phyloP scores from a whole-genome alignment of 805 yeast species.

The Candida piceae region DNA sequence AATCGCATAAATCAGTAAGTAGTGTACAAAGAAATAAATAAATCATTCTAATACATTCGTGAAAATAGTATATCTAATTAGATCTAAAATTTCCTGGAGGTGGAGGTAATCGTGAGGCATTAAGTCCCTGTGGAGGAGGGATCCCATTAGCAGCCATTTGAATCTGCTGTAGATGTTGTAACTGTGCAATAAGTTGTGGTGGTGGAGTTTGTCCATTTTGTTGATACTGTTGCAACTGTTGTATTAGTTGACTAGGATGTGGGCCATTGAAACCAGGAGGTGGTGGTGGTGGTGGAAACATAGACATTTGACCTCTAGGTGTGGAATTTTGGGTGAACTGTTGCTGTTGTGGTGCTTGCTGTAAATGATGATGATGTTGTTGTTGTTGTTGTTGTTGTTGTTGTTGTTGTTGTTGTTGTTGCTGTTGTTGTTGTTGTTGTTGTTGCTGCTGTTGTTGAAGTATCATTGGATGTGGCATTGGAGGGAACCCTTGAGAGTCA shows the following conservation, averaged over 20 bases:
- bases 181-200: not conserved
- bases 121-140: not conserved
- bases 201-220: not conserved
- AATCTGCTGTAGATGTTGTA: not conserved
- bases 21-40: too few relatives aligned
- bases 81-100: not conserved
- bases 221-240: not conserved
- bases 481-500: not conserved
- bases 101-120: not conserved
- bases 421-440: slow-evolving; percentile 1
- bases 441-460: too few relatives aligned
- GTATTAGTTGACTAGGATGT: not conserved
- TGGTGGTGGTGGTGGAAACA: not conserved
- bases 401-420: not conserved
- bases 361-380: not conserved
- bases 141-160: not conserved
- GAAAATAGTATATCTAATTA: not conserved
- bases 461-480: slow-evolving; percentile 3
- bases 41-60: too few relatives aligned
- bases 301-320: too few relatives aligned
- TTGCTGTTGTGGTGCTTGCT: not conserved
- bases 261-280: not conserved
- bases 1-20: too few relatives aligned
- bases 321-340: too few relatives aligned
- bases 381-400: slow-evolving; percentile 8